Evolutionary conservation across 1,284 basidiomycete genomes (phyloP).

Genomic region (Austroboletus niveus): DNA sequence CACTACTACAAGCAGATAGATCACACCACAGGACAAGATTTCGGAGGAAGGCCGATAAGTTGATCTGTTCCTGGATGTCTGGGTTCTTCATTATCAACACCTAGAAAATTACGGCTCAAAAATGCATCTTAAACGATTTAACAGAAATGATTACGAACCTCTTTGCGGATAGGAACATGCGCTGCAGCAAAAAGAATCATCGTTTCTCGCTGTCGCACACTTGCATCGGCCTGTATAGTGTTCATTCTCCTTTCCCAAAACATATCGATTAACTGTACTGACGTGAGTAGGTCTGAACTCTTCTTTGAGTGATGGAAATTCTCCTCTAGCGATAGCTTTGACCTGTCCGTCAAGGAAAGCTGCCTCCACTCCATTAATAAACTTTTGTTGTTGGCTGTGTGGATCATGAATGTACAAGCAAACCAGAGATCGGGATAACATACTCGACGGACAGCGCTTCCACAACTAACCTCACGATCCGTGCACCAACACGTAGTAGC

Average conservation of each 20-base stretch:
- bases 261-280: conserved; percentile 8
- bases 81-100: conserved; percentile 40
- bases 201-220: conserved; percentile 55
- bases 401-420: conserved; percentile 12
- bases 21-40: conserved; percentile 60
- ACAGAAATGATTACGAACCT: conserved; percentile 43
- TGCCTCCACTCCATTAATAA: conserved; percentile 50
- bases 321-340: conserved; percentile 51
- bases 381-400: conserved; percentile 55
- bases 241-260: not conserved
- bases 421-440: conserved; percentile 31
- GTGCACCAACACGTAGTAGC: conserved; percentile 62
- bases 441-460: conserved; percentile 64
- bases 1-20: conserved; percentile 41
- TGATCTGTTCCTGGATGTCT: conserved; percentile 22
- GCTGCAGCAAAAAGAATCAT: conserved; percentile 67
- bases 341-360: conserved; percentile 64
- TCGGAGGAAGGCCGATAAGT: conserved; percentile 49
- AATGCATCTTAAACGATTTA: not conserved
- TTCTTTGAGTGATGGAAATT: conserved; percentile 12
- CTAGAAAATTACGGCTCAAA: conserved; percentile 32
- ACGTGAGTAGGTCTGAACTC: conserved; percentile 28
- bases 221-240: conserved; percentile 42
- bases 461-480: conserved; percentile 67
- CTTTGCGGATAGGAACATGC: conserved; percentile 59